Base-by-base conservation (phyloP, 176 grass and related monocot genomes). In the Raddia guianensis region DNA sequence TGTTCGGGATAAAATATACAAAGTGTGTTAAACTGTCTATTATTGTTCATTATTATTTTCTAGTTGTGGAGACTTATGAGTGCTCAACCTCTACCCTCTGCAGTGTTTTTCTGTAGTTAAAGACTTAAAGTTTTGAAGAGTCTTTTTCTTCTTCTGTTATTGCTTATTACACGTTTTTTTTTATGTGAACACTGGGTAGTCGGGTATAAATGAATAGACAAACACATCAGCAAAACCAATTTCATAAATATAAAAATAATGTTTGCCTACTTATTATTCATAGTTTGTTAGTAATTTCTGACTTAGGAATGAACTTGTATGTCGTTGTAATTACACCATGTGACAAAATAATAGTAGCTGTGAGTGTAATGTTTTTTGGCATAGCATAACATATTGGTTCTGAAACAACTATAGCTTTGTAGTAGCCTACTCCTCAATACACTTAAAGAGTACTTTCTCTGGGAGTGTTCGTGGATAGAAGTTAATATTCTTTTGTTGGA, bases 1-100 rank as follows among this genome's bases (percentile, higher is more conserved):
- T 98, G 74, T 87, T 98, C 84, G 95, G 95, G 21, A 87, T 98
- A 87, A 98, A 98, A 80, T 93, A 91, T 77, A 98, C 95, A 7
- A 98, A 95, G 95, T 92, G 89, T 76, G 71, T 80, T 79, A 48
- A 5, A 16, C 63, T n/a, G 27, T 70, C 51, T 14, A 11, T 70
- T 5, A 37, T 42, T 71, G 32, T 43, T 57, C 15, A 20, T 89
- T 34, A 75, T 75, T 68, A 59, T 49, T 70, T 88, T n/a, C 4
- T 55, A 62, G 47, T 56, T 33, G 45, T 76, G 53, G 2, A 64
- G 18, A 72, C 47, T 79, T 60, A 15, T 85, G 32, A 50, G 70
- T 66, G 56, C 52, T 11, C 46, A 55, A 44, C 49, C 18, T 64
- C 7, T 48, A 40, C 48, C 34, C 21, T 53, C 27, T 15, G 50